Evolutionary conservation across 1,284 basidiomycete genomes (phyloP), one percentile per base, ranked within the genome.

Genomic region (Cryptococcus floricola): DNA sequence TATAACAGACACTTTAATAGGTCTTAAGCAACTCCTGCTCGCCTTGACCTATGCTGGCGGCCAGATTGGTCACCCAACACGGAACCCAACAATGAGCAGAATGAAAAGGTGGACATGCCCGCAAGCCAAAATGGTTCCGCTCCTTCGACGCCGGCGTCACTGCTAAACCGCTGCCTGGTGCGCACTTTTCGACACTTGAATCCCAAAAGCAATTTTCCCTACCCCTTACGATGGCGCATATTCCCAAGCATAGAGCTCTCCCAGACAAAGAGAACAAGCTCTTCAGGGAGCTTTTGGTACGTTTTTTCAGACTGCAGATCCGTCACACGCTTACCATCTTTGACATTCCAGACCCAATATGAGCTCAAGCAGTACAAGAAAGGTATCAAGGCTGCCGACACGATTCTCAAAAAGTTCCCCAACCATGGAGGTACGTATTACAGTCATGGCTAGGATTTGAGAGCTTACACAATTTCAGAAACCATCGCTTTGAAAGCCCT

Each of bases 401-500:
- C 86, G 67, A 94, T 98, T 71, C 84, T 99, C 74, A 95, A 92
- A 80, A 96, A 95, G 81, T 85, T 87, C 68, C 93, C 96, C 0
- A 88, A 96, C 53, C 93, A 98, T 84, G 96, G 93, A 66, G 91
- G 92, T 91, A 71, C 54, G 82, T 64, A 39, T 23, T 2, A 3
- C 23, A 23, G 9, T 18, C 25, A 5, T n/a, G 12, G 19, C 43
- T 42, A n/a, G 14, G 47, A 39, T 10, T 16, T n/a, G 14, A 66
- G 68, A 39, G 42, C 34, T 31, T 18, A 50, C 12, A 31, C 5
- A 49, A 38, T 37, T 5, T 5, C 47, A 94, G 93, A 97, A 79
- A 93, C 93, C 23, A 78, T 92, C 67, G 91, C 89, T 69, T 91
- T 97, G 88, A 95, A 94, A 74, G 93, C 93, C 2, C 84, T 97